A percentile compares a stretch with the other conserved stretches of the same genome.
Evolutionary conservation across 306 rosid species (phyloP).

Genomic region (Quercus berberidifolia): DNA sequence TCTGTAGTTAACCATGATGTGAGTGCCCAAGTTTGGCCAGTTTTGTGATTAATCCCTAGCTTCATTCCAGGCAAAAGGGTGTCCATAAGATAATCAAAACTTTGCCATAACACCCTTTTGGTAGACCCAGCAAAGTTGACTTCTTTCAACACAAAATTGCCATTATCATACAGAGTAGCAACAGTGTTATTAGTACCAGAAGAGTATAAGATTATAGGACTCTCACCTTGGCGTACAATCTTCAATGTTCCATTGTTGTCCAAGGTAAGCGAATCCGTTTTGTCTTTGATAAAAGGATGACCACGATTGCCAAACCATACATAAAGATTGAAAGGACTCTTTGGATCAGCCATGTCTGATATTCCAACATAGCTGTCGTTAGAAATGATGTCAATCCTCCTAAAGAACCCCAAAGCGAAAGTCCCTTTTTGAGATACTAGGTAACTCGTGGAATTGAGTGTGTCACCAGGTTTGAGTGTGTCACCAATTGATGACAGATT

Average conservation of each 20-base stretch:
- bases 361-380: too few species aligned
- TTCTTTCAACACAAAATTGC: slow-evolving; percentile 14
- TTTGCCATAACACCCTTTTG: not conserved
- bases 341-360: too few species aligned
- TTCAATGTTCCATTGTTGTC: not conserved
- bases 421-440: too few species aligned
- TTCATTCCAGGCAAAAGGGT: slow-evolving; percentile 8
- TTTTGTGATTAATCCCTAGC: not conserved
- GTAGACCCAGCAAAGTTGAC: not conserved
- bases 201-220: not conserved
- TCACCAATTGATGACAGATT: too few species aligned
- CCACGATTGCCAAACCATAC: too few species aligned
- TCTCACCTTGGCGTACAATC: not conserved
- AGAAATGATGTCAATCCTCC: too few species aligned
- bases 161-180: slow-evolving; percentile 5
- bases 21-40: not conserved
- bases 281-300: too few species aligned
- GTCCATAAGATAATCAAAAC: slow-evolving; percentile 10
- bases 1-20: not conserved
- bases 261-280: too few species aligned
- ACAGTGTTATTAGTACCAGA: not conserved
- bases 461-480: too few species aligned
- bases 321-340: too few species aligned
- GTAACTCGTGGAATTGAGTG: too few species aligned
- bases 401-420: too few species aligned